Evolutionary conservation across 2,329 filamentous ascomycete genomes (phyloP).

Genomic region (Pseudogymnoascus sp.): DNA sequence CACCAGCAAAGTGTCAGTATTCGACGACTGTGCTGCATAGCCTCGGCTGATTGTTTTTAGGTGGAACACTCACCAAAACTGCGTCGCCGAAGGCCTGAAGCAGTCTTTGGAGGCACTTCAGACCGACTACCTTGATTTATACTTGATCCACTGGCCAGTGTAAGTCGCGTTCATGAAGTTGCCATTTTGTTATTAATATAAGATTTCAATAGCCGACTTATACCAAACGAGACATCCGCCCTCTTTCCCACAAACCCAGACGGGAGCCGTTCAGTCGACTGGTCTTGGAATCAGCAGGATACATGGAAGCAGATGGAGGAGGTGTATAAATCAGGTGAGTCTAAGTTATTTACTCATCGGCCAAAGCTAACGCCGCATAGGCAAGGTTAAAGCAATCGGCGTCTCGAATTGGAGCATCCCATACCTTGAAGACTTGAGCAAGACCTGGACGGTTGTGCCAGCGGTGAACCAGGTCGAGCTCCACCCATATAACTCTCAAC

Average conservation of each 20-base stretch:
- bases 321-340: slow-evolving; percentile 18
- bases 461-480: slow-evolving; percentile 62
- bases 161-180: not conserved
- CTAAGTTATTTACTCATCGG: slow-evolving; percentile 14
- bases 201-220: slow-evolving; percentile 11
- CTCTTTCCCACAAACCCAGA: slow-evolving; percentile 23
- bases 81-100: slow-evolving; percentile 42
- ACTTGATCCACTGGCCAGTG: slow-evolving; percentile 31
- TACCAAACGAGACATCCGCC: slow-evolving; percentile 14
- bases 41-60: not conserved
- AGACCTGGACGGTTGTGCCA: slow-evolving; percentile 38
- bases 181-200: not conserved
- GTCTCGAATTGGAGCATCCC: slow-evolving; percentile 27
- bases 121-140: slow-evolving; percentile 45
- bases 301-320: slow-evolving; percentile 26
- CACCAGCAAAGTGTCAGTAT: slow-evolving; percentile 42
- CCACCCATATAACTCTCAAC: slow-evolving; percentile 58
- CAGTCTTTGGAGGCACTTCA: slow-evolving; percentile 41
- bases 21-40: not conserved
- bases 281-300: slow-evolving; percentile 21
- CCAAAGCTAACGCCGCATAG: not conserved
- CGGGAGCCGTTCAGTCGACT: slow-evolving; percentile 26
- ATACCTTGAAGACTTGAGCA: slow-evolving; percentile 26
- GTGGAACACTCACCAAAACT: slow-evolving; percentile 48
- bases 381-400: slow-evolving; percentile 33